These are phyloP conservation scores for Lipomyces japonicus DNA, from an alignment of 805 yeast species.

Conservation along the genomic window DNA sequence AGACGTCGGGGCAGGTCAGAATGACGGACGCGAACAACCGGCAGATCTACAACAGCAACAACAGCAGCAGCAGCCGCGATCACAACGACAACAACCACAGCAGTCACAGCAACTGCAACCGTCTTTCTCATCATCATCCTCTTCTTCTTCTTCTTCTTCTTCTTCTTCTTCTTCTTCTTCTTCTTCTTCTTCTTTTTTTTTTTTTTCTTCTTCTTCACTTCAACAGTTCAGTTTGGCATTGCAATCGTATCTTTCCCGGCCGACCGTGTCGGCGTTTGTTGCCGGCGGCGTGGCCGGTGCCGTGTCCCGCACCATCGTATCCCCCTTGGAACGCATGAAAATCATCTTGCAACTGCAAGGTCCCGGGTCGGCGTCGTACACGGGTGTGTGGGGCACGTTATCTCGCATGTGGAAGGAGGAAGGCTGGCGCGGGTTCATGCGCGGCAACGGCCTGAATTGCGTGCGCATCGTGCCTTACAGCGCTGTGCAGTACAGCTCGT, in stretches of 20 bases:
- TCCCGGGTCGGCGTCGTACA: constrained; percentile 43
- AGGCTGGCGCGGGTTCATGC: constrained; percentile 82
- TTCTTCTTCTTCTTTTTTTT: neutral
- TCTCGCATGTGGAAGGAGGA: constrained; percentile 79
- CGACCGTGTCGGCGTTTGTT: constrained; percentile 66
- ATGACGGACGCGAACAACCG: no score
- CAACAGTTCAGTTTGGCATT: neutral
- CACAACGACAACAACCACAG: constrained; percentile 1
- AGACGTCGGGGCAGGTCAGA: constrained; percentile 1
- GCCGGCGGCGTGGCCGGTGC: constrained; percentile 99
- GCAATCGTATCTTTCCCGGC: constrained; percentile 29
- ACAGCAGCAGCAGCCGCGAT: neutral
- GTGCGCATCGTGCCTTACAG: constrained; percentile 87
- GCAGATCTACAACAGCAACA: constrained; percentile 4
- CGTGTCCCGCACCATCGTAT: constrained; percentile 84
- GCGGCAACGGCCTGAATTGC: constrained; percentile 91
- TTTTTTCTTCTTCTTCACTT: neutral
- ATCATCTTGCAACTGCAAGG: constrained; percentile 88
- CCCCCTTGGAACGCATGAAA: constrained; percentile 93
- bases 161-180: neutral
- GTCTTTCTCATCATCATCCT: constrained; percentile 7
- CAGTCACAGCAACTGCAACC: neutral
- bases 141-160: neutral
- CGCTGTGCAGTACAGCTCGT: constrained; percentile 89
- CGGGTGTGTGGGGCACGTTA: constrained; percentile 75